phyloP scores from a whole-genome alignment of 371 early-diverging fungal species.

The Zychaea mexicana region DNA sequence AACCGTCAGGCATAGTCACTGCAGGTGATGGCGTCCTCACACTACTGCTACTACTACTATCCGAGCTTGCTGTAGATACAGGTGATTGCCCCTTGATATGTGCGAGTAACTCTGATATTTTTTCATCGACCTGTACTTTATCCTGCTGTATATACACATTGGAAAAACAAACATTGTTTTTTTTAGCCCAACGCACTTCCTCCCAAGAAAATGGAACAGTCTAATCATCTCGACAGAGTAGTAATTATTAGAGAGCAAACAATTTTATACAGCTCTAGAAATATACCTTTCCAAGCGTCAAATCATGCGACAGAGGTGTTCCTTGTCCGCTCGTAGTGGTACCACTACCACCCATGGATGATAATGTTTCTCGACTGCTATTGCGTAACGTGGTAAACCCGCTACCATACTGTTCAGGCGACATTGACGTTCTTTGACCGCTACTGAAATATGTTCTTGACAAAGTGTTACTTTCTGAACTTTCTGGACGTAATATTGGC shows the following conservation, averaged over 20 bases:
- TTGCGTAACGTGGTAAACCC: conserved; percentile 4
- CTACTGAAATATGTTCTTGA: background rate
- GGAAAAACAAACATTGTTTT: background rate
- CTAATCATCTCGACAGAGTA: too few relatives aligned
- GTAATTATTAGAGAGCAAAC: too few relatives aligned
- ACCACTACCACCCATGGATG: background rate
- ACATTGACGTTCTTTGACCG: background rate
- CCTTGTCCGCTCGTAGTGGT: background rate
- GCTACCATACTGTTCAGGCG: background rate
- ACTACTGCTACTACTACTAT: conserved; percentile 4
- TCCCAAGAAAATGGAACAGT: background rate
- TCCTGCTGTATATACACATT: background rate
- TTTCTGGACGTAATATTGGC: background rate
- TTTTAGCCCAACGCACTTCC: too few relatives aligned
- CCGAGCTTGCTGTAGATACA: conserved; percentile 1
- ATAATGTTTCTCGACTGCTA: conserved; percentile 4
- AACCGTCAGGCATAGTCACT: background rate
- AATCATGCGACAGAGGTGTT: conserved; percentile 7
- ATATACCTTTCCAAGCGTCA: background rate
- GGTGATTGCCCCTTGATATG: conserved; percentile 14
- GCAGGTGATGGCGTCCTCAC: conserved; percentile 7
- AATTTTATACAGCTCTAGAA: too few relatives aligned
- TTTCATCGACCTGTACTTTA: conserved; percentile 7
- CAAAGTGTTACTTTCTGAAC: background rate
- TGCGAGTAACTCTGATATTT: conserved; percentile 9